Evolutionary conservation across 768 basidiomycete genomes (phyloP), one percentile per base, ranked within the genome.

Genomic region (Coprinopsis cinerea): DNA sequence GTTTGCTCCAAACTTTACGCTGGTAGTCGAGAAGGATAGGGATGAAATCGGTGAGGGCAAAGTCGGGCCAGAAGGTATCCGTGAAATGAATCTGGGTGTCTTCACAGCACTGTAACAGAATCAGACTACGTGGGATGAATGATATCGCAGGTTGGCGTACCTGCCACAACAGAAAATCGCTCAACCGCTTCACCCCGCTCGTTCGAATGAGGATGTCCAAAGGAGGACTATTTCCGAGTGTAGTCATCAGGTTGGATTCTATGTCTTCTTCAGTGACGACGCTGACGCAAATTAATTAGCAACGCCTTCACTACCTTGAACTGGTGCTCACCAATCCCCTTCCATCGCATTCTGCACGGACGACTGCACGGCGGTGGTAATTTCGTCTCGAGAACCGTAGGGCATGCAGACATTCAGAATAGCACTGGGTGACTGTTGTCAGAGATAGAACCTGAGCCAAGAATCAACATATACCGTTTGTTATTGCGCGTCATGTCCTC

Each of bases 121-220:
- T 44, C 23, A 44, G 20, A 42, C 20, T 15, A 25, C 23, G 1
- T 15, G 25, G 15, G 25, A 34, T n/a, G 2, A 4, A 40, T 15
- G 28, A 35, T 18, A 17, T 3, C 5, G 1, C 14, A 39, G 3
- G 25, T 13, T 9, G 18, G 67, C 81, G 51, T 49, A 88, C 94
- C 88, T 99, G 96, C 96, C 95, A 99, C 14, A 94, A 78, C 62
- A 97, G 64, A 61, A 83, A 99, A 57, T 96, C 92, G 59, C 89
- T 92, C 20, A 96, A 67, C 2, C 92, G 77, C 51, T 80, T 85
- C 4, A 95, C 96, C 10, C 93, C 92, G 44, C 91, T 92, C 0
- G 94, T 96, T 35, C 96, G 79, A 18, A 99, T 72, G 45, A 98
- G 77, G 41, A 99, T 79, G 59, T 98, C 95, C 0, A 96, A 71